A percentile compares a stretch with the other conserved stretches of the same genome.
Conservation (phyloP, 371 early-diverging fungal genomes). For the Mucor indicus region DNA sequence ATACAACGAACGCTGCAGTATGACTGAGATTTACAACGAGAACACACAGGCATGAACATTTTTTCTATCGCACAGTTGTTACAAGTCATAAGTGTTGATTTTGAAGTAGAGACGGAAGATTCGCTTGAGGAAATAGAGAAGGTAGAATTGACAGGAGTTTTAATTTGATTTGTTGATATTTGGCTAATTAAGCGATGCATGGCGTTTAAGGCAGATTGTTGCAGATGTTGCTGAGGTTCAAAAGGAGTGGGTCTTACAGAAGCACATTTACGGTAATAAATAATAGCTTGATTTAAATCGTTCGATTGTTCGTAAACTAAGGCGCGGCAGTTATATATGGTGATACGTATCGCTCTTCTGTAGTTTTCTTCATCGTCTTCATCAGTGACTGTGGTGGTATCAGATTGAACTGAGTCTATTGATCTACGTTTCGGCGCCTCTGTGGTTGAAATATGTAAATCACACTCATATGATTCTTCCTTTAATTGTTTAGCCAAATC, state of each 20-base stretch:
- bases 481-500: constrained; percentile 36
- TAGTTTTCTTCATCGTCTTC: constrained; percentile 15
- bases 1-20: constrained; percentile 25
- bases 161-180: too few species aligned
- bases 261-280: constrained; percentile 29
- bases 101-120: constrained; percentile 1
- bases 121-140: constrained; percentile 2
- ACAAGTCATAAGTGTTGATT: not conserved
- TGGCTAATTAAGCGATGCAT: constrained; percentile 12
- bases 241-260: constrained; percentile 22
- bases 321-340: constrained; percentile 41
- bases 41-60: constrained; percentile 20
- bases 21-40: constrained; percentile 17
- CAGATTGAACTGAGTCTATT: not conserved
- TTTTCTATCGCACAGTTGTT: constrained; percentile 21
- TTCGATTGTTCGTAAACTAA: constrained; percentile 28
- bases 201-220: constrained; percentile 12
- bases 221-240: constrained; percentile 21
- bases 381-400: not conserved
- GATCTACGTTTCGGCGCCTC: not conserved
- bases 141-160: not conserved
- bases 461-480: constrained; percentile 26
- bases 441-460: constrained; percentile 6
- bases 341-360: constrained; percentile 36
- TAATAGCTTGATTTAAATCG: constrained; percentile 21